A percentile compares a stretch with the other conserved stretches of the same genome.
phyloP scores from a whole-genome alignment of 768 basidiomycete species.

The Agrocybe pediades region DNA sequence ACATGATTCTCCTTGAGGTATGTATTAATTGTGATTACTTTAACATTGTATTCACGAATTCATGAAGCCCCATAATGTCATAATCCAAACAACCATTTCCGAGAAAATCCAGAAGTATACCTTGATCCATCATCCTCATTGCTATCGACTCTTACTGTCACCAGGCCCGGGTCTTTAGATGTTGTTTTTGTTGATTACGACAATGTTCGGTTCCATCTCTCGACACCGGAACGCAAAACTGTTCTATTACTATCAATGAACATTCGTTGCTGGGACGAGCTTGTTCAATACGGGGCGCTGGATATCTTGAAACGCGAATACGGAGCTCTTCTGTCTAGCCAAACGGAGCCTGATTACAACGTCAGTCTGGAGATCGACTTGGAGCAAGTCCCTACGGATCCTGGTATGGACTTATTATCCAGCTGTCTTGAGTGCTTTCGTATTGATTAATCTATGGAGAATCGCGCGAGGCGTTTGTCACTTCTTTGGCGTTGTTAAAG shows the following conservation, averaged over 20 bases:
- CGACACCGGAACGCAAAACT: slow-evolving; percentile 85
- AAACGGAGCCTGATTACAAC: slow-evolving; percentile 87
- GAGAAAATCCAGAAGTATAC: slow-evolving; percentile 85
- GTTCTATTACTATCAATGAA: slow-evolving; percentile 89
- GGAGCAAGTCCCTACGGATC: slow-evolving; percentile 78
- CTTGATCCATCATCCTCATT: background rate
- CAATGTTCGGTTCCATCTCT: slow-evolving; percentile 91
- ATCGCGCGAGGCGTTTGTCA: slow-evolving; percentile 76
- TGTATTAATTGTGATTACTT: background rate
- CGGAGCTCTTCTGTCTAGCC: slow-evolving; percentile 62
- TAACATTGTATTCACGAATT: background rate
- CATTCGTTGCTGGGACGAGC: slow-evolving; percentile 96
- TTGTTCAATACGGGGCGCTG: slow-evolving; percentile 83
- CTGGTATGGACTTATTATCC: slow-evolving; percentile 51
- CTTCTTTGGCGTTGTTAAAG: slow-evolving; percentile 83
- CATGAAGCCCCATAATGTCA: slow-evolving; percentile 82
- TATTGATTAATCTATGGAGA: slow-evolving; percentile 46
- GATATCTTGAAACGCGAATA: slow-evolving; percentile 84
- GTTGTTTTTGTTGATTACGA: slow-evolving; percentile 98
- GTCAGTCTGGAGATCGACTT: slow-evolving; percentile 87
- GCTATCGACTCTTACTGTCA: slow-evolving; percentile 13
- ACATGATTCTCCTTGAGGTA: background rate
- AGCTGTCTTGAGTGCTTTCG: background rate
- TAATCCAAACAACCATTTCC: slow-evolving; percentile 85
- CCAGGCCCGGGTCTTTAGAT: slow-evolving; percentile 87